Conservation (phyloP, 108 stramenopile genomes). For the Asterionellopsis glacialis region DNA sequence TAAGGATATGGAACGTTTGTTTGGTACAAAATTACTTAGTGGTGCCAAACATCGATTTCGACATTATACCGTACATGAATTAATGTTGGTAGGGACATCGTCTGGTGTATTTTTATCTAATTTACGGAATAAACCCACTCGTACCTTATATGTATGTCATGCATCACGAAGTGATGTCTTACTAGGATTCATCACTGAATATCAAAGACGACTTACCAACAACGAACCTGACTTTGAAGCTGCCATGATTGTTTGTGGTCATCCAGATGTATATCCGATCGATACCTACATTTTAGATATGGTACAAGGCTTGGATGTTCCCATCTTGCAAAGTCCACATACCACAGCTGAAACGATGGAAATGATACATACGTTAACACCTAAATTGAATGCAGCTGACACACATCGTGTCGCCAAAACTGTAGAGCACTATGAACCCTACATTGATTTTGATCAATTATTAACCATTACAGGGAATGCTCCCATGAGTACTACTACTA, state of each 20-base stretch:
- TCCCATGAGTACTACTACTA: too few relatives aligned
- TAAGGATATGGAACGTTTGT: slow-evolving; percentile 74
- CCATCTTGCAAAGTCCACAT: slow-evolving; percentile 57
- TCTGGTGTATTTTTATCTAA: slow-evolving; percentile 85
- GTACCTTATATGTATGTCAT: slow-evolving; percentile 93
- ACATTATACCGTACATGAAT: slow-evolving; percentile 69
- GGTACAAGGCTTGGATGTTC: slow-evolving; percentile 63
- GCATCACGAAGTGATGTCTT: slow-evolving; percentile 87
- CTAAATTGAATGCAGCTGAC: slow-evolving; percentile 83
- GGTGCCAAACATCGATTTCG: slow-evolving; percentile 69
- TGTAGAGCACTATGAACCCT: slow-evolving; percentile 80
- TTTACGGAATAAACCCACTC: slow-evolving; percentile 56
- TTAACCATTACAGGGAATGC: slow-evolving; percentile 36
- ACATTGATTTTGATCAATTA: slow-evolving; percentile 85
- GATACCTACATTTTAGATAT: slow-evolving; percentile 60
- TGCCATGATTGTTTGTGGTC: slow-evolving; percentile 78
- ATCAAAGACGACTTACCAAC: slow-evolving; percentile 46
- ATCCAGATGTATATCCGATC: slow-evolving; percentile 62
- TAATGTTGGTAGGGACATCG: slow-evolving; percentile 70
- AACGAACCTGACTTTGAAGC: slow-evolving; percentile 61
- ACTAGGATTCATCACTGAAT: slow-evolving; percentile 87
- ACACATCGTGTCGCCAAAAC: slow-evolving; percentile 54
- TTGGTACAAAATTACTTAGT: slow-evolving; percentile 57
- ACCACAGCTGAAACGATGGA: slow-evolving; percentile 69
- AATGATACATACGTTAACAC: slow-evolving; percentile 62